phyloP scores from a whole-genome alignment of 202 grass and related monocot species.

The Musa balbisiana region DNA sequence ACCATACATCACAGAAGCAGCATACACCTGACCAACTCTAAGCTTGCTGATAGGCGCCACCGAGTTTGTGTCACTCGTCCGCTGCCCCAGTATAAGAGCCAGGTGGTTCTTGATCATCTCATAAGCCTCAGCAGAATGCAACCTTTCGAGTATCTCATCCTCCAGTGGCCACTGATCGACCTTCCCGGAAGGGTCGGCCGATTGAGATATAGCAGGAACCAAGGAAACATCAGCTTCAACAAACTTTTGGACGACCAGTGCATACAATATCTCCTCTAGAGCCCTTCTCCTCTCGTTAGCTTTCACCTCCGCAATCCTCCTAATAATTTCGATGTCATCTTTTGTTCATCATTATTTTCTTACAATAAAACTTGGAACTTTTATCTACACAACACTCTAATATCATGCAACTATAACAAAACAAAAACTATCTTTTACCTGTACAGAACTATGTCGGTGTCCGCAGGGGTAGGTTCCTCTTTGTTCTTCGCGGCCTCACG shows the following conservation, averaged over 20 bases:
- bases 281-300: constrained; percentile 74
- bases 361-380: no score
- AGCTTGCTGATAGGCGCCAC: constrained; percentile 90
- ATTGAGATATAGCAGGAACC: constrained; percentile 53
- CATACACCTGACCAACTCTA: constrained; percentile 84
- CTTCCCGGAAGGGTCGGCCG: constrained; percentile 49
- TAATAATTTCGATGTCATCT: constrained; percentile 19
- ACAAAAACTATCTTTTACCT: constrained; percentile 33
- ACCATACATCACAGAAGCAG: constrained; percentile 95
- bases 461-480: constrained; percentile 42
- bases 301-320: constrained; percentile 94
- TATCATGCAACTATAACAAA: neutral
- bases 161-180: constrained; percentile 50
- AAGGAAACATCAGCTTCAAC: constrained; percentile 74
- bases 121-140: constrained; percentile 73
- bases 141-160: constrained; percentile 52
- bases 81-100: constrained; percentile 77
- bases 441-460: constrained; percentile 77
- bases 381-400: neutral
- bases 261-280: constrained; percentile 89
- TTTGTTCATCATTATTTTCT: no score
- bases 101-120: constrained; percentile 99
- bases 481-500: constrained; percentile 39
- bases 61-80: constrained; percentile 42
- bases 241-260: constrained; percentile 93